phyloP scores from a whole-genome alignment of 2,329 filamentous ascomycete genomes.

The Septoria petroselini region DNA sequence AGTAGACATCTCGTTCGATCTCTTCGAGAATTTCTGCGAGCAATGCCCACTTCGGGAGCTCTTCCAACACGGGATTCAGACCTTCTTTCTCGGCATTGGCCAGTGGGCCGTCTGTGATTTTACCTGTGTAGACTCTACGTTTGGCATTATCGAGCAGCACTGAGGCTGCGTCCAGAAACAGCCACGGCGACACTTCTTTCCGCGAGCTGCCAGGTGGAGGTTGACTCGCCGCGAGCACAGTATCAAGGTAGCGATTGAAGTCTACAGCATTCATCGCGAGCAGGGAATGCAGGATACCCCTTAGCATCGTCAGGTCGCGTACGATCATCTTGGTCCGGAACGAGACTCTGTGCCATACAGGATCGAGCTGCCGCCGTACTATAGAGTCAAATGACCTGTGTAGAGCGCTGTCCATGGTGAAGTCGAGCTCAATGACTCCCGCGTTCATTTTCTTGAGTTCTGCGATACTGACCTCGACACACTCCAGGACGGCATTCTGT shows the following conservation, averaged over 20 bases:
- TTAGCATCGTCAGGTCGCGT: conserved; percentile 77
- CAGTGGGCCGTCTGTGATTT: conserved; percentile 58
- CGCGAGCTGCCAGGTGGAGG: conserved; percentile 82
- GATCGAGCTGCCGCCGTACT: conserved; percentile 84
- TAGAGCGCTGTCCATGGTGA: conserved; percentile 89
- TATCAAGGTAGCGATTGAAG: conserved; percentile 90
- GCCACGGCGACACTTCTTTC: conserved; percentile 89
- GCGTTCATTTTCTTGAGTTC: conserved; percentile 90
- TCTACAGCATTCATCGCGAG: conserved; percentile 85
- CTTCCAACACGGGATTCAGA: conserved; percentile 79
- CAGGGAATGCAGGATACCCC: conserved; percentile 75
- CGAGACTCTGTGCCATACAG: conserved; percentile 94
- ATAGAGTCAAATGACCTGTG: conserved; percentile 89
- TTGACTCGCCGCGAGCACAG: conserved; percentile 84
- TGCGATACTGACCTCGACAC: conserved; percentile 88
- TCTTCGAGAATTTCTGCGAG: conserved; percentile 89
- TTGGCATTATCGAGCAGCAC: conserved; percentile 91
- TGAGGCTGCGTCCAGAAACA: conserved; percentile 92
- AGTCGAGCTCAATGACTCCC: conserved; percentile 86
- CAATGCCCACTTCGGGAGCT: conserved; percentile 89
- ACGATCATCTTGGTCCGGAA: conserved; percentile 95
- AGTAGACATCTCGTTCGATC: conserved; percentile 85
- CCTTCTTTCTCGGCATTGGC: conserved; percentile 56
- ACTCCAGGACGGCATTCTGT: conserved; percentile 91
- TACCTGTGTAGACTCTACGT: conserved; percentile 77